Conservation (phyloP, 169 alveolate species). For the Cryptosporidium viatorum region DNA sequence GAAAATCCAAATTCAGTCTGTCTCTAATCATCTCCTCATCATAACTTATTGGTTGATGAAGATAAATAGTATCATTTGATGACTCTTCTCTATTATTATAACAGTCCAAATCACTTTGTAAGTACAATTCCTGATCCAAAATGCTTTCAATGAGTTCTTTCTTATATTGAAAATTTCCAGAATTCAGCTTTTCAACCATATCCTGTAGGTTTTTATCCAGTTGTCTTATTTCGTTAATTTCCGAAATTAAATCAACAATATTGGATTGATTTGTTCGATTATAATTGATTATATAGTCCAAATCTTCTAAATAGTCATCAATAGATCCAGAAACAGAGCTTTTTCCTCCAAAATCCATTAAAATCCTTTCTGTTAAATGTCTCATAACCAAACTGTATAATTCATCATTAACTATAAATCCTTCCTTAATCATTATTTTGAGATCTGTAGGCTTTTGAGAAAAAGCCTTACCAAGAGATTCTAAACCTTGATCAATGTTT, state of each 20-base stretch:
- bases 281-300: not conserved
- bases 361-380: not conserved
- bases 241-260: not conserved
- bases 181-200: not conserved
- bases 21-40: slow-evolving; percentile 15
- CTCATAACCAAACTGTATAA: not conserved
- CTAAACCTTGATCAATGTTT: not conserved
- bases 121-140: not conserved
- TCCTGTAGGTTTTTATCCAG: not conserved
- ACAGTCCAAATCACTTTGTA: not conserved
- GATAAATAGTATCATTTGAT: not conserved
- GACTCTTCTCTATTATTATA: not conserved
- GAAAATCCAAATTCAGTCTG: not conserved
- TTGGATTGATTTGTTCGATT: not conserved
- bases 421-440: not conserved
- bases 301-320: not conserved
- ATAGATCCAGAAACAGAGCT: not conserved
- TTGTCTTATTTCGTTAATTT: not conserved
- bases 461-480: not conserved
- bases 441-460: not conserved
- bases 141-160: not conserved
- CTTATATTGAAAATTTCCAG: not conserved
- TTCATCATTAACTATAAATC: not conserved
- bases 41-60: slow-evolving; percentile 49
- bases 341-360: not conserved